These are phyloP conservation scores for Hygrophorus russula DNA, from an alignment of 768 basidiomycete species.

Conservation along the genomic window DNA sequence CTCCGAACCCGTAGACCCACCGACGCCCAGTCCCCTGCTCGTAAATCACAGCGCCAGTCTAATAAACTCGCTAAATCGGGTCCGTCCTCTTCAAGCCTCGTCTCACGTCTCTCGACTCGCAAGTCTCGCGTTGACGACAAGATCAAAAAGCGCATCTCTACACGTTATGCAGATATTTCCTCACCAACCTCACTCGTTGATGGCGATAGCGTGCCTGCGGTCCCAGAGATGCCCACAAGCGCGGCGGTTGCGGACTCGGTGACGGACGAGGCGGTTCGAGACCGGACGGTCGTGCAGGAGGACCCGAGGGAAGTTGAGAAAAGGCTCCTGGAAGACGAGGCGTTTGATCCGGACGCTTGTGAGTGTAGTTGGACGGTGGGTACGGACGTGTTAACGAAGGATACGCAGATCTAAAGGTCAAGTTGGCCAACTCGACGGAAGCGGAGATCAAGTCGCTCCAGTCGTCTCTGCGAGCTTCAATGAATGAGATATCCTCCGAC, in stretches of 20 bases:
- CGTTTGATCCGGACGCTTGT: slow-evolving; percentile 88
- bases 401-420: slow-evolving; percentile 58
- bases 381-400: neutral
- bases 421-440: slow-evolving; percentile 83
- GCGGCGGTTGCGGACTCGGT: slow-evolving; percentile 19
- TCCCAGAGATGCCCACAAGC: slow-evolving; percentile 44
- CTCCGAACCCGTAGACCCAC: slow-evolving; percentile 42
- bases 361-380: slow-evolving; percentile 21
- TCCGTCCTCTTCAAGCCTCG: slow-evolving; percentile 4
- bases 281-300: slow-evolving; percentile 22
- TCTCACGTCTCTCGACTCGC: slow-evolving; percentile 19
- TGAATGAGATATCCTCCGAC: slow-evolving; percentile 65
- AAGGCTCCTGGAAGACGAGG: slow-evolving; percentile 58
- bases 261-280: slow-evolving; percentile 38
- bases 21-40: slow-evolving; percentile 28
- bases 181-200: slow-evolving; percentile 38
- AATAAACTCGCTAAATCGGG: slow-evolving; percentile 24
- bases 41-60: slow-evolving; percentile 10
- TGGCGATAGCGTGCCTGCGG: slow-evolving; percentile 35
- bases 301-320: slow-evolving; percentile 49
- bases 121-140: slow-evolving; percentile 70
- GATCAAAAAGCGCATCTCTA: slow-evolving; percentile 94
- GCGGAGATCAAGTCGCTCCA: slow-evolving; percentile 68
- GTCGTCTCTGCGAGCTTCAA: slow-evolving; percentile 59
- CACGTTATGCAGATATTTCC: slow-evolving; percentile 83